A percentile compares a stretch with the other conserved stretches of the same genome.
These are phyloP conservation scores for Penicillium polonicum DNA, from an alignment of 2,329 filamentous ascomycete genomes.

Conservation along the genomic window DNA sequence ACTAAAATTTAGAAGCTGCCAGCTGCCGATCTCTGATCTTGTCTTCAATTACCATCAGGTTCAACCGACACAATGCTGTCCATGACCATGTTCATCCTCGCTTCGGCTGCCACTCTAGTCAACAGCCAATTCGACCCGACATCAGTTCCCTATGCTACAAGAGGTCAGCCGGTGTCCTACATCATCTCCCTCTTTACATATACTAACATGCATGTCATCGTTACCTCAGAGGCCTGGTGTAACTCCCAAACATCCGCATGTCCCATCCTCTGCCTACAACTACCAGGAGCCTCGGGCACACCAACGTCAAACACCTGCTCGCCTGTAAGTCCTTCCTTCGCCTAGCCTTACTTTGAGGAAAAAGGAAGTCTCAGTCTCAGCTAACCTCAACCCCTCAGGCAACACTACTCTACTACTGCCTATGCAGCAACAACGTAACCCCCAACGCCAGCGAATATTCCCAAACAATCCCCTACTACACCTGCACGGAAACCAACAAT, in stretches of 20 bases:
- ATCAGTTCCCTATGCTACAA: conserved; percentile 36
- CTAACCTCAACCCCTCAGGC: conserved; percentile 28
- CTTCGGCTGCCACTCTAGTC: conserved; percentile 32
- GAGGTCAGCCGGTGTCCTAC: conserved; percentile 29
- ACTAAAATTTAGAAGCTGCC: neutral
- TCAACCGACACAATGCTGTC: conserved; percentile 25
- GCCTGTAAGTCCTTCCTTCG: conserved; percentile 29
- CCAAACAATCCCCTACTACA: conserved; percentile 62
- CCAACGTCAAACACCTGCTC: conserved; percentile 44
- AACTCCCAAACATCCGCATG: conserved; percentile 42
- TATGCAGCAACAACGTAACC: conserved; percentile 53
- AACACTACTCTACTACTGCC: conserved; percentile 55
- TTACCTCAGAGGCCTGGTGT: conserved; percentile 43
- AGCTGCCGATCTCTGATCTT: neutral
- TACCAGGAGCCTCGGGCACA: conserved; percentile 34
- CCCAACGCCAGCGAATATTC: conserved; percentile 63
- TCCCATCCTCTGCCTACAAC: conserved; percentile 47
- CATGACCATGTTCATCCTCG: conserved; percentile 34
- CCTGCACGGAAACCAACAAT: conserved; percentile 58
- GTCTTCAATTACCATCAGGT: conserved; percentile 5
- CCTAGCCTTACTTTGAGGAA: neutral
- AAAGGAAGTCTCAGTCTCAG: neutral
- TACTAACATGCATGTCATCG: neutral
- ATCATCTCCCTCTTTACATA: neutral
- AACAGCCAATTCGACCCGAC: conserved; percentile 42